Percentiles rank a stretch among this genome's conserved stretches.
Conservation (phyloP, 108 stramenopile genomes). For the Parmales sp. region DNA sequence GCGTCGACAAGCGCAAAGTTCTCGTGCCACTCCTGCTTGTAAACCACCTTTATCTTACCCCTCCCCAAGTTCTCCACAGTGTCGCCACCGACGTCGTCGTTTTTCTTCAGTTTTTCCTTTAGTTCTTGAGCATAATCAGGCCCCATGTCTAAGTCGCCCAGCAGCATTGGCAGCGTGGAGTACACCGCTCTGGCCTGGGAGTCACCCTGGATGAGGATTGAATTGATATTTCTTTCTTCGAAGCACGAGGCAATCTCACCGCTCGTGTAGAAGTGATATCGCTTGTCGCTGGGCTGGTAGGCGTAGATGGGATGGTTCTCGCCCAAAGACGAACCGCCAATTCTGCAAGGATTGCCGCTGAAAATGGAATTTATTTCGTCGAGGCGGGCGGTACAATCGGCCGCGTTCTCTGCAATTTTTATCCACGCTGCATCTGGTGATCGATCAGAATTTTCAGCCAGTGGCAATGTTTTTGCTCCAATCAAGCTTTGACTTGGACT, state of each 20-base stretch:
- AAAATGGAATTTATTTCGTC: background rate
- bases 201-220: background rate
- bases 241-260: background rate
- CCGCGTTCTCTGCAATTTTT: background rate
- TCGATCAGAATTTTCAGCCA: background rate
- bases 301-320: background rate
- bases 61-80: background rate
- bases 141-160: background rate
- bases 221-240: background rate
- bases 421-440: background rate
- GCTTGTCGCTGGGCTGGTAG: background rate
- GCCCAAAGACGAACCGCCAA: background rate
- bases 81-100: background rate
- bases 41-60: background rate
- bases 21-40: background rate
- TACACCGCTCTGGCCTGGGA: background rate
- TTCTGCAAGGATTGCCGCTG: background rate
- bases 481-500: no score
- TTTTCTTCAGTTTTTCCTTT: background rate
- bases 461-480: background rate
- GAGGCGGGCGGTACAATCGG: background rate
- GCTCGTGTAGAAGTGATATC: background rate
- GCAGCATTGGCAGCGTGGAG: background rate
- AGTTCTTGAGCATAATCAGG: background rate
- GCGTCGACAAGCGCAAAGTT: background rate